phyloP scores from a whole-genome alignment of 192 early-diverging fungal species.

The Pilobolus umbonatus region DNA sequence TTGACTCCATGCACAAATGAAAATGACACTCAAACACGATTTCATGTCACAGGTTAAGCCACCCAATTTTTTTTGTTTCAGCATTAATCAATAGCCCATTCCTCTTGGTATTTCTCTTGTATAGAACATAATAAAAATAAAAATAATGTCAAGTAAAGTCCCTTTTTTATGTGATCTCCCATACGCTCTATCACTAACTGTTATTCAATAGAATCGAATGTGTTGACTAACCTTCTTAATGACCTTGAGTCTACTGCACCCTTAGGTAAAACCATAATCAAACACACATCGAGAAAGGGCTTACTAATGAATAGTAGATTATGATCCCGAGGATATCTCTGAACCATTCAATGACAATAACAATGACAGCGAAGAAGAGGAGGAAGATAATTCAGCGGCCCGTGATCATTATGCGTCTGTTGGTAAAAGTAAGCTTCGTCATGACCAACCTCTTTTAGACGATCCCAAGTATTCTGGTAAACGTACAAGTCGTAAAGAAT shows the following conservation, averaged over 20 bases:
- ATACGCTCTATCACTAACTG: no score
- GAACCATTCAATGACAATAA: conserved; percentile 31
- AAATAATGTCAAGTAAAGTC: no score
- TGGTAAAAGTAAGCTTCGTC: conserved; percentile 65
- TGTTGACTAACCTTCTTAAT: conserved; percentile 46
- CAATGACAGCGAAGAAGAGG: conserved; percentile 38
- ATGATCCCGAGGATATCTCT: conserved; percentile 62
- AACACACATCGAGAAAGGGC: background rate
- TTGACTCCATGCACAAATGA: no score
- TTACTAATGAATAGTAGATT: conserved; percentile 38
- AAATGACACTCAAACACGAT: no score
- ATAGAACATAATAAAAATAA: no score
- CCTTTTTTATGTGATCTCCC: no score
- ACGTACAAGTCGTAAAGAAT: conserved; percentile 57
- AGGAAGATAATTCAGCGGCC: conserved; percentile 41
- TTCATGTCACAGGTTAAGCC: no score
- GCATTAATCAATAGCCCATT: no score
- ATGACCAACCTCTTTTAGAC: conserved; percentile 55
- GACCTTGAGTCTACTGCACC: conserved; percentile 52
- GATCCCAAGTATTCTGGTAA: conserved; percentile 73
- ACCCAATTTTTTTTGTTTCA: no score
- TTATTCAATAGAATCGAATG: no score
- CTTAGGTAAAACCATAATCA: conserved; percentile 33
- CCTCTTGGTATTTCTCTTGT: no score
- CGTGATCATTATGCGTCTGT: conserved; percentile 68